Conservation (phyloP, 2,329 filamentous ascomycete species). For the Claviceps humidiphila region DNA sequence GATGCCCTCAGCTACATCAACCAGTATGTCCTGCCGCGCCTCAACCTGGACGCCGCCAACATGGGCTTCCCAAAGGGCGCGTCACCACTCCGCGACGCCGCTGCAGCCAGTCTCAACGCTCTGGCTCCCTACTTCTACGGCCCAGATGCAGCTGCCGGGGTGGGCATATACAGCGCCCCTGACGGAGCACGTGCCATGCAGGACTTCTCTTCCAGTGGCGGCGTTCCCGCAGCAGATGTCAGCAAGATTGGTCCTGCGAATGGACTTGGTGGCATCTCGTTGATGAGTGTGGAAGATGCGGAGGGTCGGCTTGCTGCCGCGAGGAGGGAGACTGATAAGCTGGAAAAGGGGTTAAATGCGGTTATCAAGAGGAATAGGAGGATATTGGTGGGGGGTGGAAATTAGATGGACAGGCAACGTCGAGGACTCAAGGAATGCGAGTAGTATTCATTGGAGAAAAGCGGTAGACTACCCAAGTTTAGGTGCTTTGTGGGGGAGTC, state of each 20-base stretch:
- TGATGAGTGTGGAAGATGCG: conserved; percentile 50
- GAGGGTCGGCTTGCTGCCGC: conserved; percentile 40
- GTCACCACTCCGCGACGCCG: conserved; percentile 28
- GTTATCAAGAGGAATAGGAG: conserved; percentile 47
- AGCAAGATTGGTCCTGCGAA: conserved; percentile 17
- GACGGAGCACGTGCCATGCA: conserved; percentile 22
- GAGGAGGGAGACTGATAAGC: conserved; percentile 45
- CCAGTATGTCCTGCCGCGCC: conserved; percentile 50
- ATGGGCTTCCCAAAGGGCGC: conserved; percentile 26
- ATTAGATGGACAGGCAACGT: conserved; percentile 7
- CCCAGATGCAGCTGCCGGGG: conserved; percentile 29
- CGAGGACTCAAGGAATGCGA: no score
- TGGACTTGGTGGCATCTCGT: conserved; percentile 30
- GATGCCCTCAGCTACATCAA: conserved; percentile 57
- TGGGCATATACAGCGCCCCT: conserved; percentile 28
- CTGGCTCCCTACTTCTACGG: conserved; percentile 45
- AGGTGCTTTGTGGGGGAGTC: no score
- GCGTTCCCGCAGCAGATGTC: conserved; percentile 13
- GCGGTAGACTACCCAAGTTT: no score
- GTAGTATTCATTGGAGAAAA: no score
- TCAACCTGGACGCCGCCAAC: conserved; percentile 39
- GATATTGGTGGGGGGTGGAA: conserved; percentile 29
- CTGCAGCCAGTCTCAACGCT: conserved; percentile 38
- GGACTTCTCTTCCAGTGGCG: conserved; percentile 18
- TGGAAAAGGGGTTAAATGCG: conserved; percentile 48